A percentile compares a stretch with the other conserved stretches of the same genome.
These are phyloP conservation scores for Holtermanniella nyarrowii DNA, from an alignment of 768 basidiomycete genomes.

Conservation along the genomic window DNA sequence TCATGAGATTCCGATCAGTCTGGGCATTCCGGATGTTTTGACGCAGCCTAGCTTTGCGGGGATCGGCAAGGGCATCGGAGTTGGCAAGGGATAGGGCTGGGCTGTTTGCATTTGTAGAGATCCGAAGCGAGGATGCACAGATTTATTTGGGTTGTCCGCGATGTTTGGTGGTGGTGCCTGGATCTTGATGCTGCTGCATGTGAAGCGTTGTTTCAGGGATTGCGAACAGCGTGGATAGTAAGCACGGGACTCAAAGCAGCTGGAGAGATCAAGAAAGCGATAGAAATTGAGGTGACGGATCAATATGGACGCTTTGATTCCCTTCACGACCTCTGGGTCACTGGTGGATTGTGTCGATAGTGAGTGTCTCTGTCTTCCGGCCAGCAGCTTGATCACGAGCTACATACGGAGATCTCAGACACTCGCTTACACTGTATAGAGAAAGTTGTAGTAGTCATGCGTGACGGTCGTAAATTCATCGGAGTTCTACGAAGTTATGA, in stretches of 20 bases:
- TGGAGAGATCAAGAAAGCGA: neutral
- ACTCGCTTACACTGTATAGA: slow-evolving; percentile 57
- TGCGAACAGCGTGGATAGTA: too few species aligned
- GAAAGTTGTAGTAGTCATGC: slow-evolving; percentile 94
- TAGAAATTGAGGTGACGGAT: too few species aligned
- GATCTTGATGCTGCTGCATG: too few species aligned
- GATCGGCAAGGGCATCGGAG: neutral
- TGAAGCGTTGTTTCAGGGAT: too few species aligned
- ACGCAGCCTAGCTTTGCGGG: neutral
- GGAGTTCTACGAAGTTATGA: slow-evolving; percentile 95
- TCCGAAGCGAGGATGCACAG: too few species aligned
- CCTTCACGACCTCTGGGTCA: slow-evolving; percentile 97
- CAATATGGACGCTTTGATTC: slow-evolving; percentile 85
- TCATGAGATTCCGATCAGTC: neutral
- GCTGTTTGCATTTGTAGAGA: too few species aligned
- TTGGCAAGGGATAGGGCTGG: slow-evolving; percentile 2
- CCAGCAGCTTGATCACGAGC: slow-evolving; percentile 8
- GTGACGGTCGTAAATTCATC: slow-evolving; percentile 92
- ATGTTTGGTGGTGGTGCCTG: too few species aligned
- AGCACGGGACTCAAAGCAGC: too few species aligned
- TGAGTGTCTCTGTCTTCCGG: slow-evolving; percentile 50
- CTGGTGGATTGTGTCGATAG: slow-evolving; percentile 99
- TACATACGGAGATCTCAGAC: too few species aligned
- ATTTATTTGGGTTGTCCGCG: too few species aligned
- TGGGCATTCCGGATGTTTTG: neutral